Base-by-base conservation (phyloP, 805 yeast species). In the Yarrowia phangngaensis region DNA sequence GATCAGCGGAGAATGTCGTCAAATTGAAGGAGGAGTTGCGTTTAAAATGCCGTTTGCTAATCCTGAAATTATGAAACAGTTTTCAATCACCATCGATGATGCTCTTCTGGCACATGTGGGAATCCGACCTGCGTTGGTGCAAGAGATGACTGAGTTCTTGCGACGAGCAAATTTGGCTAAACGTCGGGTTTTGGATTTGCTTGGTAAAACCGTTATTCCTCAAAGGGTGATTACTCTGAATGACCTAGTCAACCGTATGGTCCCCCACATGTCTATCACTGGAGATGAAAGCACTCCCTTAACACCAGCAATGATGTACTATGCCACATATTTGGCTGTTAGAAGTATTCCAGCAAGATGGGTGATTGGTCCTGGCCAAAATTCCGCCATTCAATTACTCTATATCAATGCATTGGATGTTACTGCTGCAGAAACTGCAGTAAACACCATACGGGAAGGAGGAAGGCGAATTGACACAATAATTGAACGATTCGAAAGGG, bases 21-120 rank as follows among this genome's bases (percentile, higher is more conserved):
- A 20, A 2, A 5, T 41, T 8, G 48, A 41, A 15, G 29, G 29
- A 2, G 20, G 29, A 1, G 29, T 41, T 1, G 26, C 23, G 12
- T 41, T 41, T 20, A 41, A 41, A 9, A 41, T 41, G 48, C 48
- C 48, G 3, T 41, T 41, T 12, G 12, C 35, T 8, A 30, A 41
- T 16, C 48, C 48, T 9, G 29, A 26, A 1, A 22, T 41, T 14
- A 29, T 41, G 35, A 15, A 41, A 9, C 20, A 41, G 17, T 41
- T 30, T 8, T 20, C 35, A 4, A 29, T 30, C 16, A 20, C 28
- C 4, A 22, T 29, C 11, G 29, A 29, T 3, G 35, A 29, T 11
- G 12, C 13, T 6, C 17, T 20, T 9, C 12, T 41, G 15, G 14
- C 48, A 4, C 48, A 41, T n/a, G 27, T 30, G 8, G 35, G 35